Conservation (phyloP, 1,284 basidiomycete species). For the Gomphus bonarii region DNA sequence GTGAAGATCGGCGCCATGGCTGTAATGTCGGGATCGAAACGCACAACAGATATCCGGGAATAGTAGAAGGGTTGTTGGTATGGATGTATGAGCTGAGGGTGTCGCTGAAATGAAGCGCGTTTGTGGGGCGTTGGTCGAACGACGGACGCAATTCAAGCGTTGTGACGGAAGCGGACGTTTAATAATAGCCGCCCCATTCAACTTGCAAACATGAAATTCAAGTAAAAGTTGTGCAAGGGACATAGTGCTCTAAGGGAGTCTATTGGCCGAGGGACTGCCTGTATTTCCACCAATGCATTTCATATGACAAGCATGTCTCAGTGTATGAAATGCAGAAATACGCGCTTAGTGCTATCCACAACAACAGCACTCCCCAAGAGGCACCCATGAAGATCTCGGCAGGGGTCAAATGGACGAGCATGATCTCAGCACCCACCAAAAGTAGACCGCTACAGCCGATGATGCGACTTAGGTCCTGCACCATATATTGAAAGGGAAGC, state of each 20-base stretch:
- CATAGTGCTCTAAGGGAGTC: background rate
- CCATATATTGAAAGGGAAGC: background rate
- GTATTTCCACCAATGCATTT: background rate
- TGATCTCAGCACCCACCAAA: background rate
- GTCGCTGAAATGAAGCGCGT: background rate
- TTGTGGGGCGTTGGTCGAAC: background rate
- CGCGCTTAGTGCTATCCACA: background rate
- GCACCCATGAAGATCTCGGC: background rate
- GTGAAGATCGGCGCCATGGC: constrained; percentile 4
- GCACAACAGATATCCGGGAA: background rate
- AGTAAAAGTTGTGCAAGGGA: too few species aligned
- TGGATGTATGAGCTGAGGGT: background rate
- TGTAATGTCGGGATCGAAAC: background rate
- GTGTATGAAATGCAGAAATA: background rate
- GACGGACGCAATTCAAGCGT: background rate
- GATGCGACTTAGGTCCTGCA: background rate
- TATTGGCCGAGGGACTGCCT: background rate
- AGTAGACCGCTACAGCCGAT: background rate
- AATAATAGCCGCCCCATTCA: background rate
- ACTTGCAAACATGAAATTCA: background rate
- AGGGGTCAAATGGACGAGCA: background rate
- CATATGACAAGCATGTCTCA: background rate
- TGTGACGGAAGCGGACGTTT: background rate
- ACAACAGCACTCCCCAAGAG: background rate
- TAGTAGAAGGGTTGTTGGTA: background rate